Base-by-base conservation (phyloP, 495 filamentous ascomycete genomes). In the Copromyces sp. region DNA sequence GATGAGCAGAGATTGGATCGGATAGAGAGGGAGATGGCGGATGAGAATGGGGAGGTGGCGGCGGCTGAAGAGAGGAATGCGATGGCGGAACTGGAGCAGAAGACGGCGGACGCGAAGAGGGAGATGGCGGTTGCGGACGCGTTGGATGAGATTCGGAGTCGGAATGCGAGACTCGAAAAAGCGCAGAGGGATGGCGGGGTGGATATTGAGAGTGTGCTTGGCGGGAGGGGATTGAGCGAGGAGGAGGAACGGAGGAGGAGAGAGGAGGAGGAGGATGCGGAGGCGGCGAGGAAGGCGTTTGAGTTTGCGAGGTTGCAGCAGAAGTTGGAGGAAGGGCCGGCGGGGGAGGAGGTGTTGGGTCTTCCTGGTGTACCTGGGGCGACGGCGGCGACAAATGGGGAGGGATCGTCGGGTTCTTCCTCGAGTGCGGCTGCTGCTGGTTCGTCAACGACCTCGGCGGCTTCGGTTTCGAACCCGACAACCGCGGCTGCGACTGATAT, bases 111-210 rank as follows among this genome's bases (percentile, higher is more conserved):
- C 80, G 93, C 94, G n/a, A 97, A 95, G 85, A 85, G 91, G 71
- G 96, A 98, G 84, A 98, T 99, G 96, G 92, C 90, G 68, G 92
- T 98, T 75, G 96, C 96, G 42, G 96, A 99, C 84, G 93, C 93
- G 39, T 82, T 99, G 74, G 96, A 99, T 82, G 94, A 98, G 83
- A 98, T 98, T 68, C 85, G 95, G 72, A 93, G 89, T 45, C 82
- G 95, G 75, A 99, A 98, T 84, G 96, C 95, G 20, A 86, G 93
- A 75, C 87, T 94, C 37, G 92, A 94, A 81, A 85, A 91, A 75
- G 90, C 89, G 70, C 89, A 91, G 70, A 84, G 88, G 73, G 90
- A 89, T 38, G 75, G 72, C 3, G 86, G 84, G 8, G 84, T 84
- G 68, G 84, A 79, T 77, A 80, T 88, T 16, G 81, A 84, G 39